Conservation (phyloP, 108 stramenopile genomes). For the Skeletonema menzelii region DNA sequence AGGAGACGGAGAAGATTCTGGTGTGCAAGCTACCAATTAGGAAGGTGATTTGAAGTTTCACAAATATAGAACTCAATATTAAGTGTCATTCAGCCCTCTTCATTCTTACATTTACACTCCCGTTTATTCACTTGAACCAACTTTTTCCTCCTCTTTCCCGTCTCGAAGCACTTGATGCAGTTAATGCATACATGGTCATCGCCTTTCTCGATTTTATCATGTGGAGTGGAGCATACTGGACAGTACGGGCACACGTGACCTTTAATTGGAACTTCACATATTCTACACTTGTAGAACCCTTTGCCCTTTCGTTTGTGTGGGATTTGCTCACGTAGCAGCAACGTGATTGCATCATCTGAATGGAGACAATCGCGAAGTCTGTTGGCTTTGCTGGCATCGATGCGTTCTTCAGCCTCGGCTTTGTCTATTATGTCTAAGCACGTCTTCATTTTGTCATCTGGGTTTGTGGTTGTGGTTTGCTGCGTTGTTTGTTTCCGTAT, state of each 20-base stretch:
- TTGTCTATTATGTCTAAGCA: background rate
- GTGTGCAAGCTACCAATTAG: constrained; percentile 7
- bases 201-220: constrained; percentile 10
- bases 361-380: constrained; percentile 6
- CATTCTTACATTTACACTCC: background rate
- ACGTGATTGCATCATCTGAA: background rate
- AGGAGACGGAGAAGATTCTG: constrained; percentile 21
- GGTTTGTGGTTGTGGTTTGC: background rate
- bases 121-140: constrained; percentile 20
- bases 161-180: constrained; percentile 19
- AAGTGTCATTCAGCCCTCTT: background rate
- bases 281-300: constrained; percentile 24
- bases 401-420: background rate
- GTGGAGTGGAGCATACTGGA: constrained; percentile 27
- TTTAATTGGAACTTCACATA: constrained; percentile 26
- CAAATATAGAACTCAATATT: background rate
- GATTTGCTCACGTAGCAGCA: constrained; percentile 12
- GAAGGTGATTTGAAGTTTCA: background rate
- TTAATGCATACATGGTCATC: constrained; percentile 17
- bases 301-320: constrained; percentile 18
- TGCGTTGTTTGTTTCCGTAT: background rate
- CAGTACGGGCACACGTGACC: constrained; percentile 27
- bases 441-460: background rate
- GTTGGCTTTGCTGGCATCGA: background rate
- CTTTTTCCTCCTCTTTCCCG: constrained; percentile 32